Evolutionary conservation across 208 protist species (phyloP).

Genomic region (Strigomonas culicis): DNA sequence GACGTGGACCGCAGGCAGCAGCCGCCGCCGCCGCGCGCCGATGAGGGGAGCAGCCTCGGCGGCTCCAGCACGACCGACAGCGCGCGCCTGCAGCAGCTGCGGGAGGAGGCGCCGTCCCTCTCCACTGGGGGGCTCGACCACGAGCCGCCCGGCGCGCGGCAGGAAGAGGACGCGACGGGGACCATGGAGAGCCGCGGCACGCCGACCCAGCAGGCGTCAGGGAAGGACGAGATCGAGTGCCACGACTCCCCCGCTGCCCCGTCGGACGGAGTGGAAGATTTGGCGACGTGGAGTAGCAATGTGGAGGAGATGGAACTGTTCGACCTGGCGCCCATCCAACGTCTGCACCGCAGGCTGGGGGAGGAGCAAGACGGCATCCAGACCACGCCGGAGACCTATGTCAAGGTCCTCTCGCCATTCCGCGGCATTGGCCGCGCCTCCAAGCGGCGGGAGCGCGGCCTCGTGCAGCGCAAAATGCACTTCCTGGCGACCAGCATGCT

Average conservation of each 20-base stretch:
- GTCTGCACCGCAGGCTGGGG: neutral
- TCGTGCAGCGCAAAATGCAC: too few species aligned
- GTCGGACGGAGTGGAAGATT: neutral
- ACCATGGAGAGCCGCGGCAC: neutral
- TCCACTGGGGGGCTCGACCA: neutral
- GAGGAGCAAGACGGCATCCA: too few species aligned
- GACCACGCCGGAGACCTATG: too few species aligned
- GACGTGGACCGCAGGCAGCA: too few species aligned
- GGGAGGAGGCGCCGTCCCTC: neutral
- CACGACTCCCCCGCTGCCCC: neutral
- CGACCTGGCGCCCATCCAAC: neutral
- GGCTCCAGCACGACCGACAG: neutral
- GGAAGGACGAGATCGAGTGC: neutral
- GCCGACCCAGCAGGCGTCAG: neutral
- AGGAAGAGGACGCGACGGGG: too few species aligned
- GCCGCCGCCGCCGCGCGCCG: neutral
- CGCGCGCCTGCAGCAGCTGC: neutral
- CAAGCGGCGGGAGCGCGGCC: too few species aligned
- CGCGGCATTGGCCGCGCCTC: neutral
- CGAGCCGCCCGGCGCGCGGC: too few species aligned
- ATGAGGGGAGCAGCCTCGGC: neutral
- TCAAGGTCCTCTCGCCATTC: too few species aligned
- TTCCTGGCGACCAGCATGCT: too few species aligned
- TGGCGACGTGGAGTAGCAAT: neutral
- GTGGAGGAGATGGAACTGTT: neutral